Evolutionary conservation across 2,329 filamentous ascomycete species (phyloP).

Genomic region (Scopulariopsis brevicaulis): DNA sequence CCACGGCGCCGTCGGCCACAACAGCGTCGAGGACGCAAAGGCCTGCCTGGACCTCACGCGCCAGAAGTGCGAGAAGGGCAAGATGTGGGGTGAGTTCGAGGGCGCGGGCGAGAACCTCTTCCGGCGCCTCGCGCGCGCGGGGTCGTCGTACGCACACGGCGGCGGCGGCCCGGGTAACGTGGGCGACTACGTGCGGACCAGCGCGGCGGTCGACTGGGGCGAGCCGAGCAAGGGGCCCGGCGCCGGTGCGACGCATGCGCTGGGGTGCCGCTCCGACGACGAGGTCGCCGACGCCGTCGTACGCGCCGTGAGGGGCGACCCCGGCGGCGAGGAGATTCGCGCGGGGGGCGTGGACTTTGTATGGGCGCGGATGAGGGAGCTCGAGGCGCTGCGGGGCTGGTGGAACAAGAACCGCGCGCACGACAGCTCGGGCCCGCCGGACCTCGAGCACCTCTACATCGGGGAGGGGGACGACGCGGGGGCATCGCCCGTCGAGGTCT

Average conservation of each 20-base stretch:
- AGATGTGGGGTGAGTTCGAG: slow-evolving; percentile 72
- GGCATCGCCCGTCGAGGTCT: slow-evolving; percentile 25
- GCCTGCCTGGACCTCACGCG: slow-evolving; percentile 90
- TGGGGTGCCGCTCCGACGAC: slow-evolving; percentile 48
- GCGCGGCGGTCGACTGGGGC: slow-evolving; percentile 83
- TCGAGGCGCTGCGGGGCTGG: slow-evolving; percentile 56
- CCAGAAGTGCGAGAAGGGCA: slow-evolving; percentile 90
- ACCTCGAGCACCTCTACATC: slow-evolving; percentile 15
- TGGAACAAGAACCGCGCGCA: slow-evolving; percentile 46
- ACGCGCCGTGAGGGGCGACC: slow-evolving; percentile 47
- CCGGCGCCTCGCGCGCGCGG: slow-evolving; percentile 59
- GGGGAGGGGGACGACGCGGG: slow-evolving; percentile 9
- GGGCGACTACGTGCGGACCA: slow-evolving; percentile 48
- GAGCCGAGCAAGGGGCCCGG: slow-evolving; percentile 53
- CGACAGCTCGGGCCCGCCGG: slow-evolving; percentile 22
- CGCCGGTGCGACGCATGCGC: slow-evolving; percentile 40
- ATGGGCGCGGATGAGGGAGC: slow-evolving; percentile 53
- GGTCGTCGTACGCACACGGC: slow-evolving; percentile 48
- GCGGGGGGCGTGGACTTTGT: slow-evolving; percentile 55
- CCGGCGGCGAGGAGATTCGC: slow-evolving; percentile 43
- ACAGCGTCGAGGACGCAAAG: slow-evolving; percentile 84
- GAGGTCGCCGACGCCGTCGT: slow-evolving; percentile 43
- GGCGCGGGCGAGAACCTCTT: slow-evolving; percentile 80
- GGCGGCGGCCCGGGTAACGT: slow-evolving; percentile 47
- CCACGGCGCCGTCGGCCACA: slow-evolving; percentile 58